Evolutionary conservation across 306 rosid genomes (phyloP), one percentile per base, ranked within the genome.

Genomic region (Trifolium fragiferum): DNA sequence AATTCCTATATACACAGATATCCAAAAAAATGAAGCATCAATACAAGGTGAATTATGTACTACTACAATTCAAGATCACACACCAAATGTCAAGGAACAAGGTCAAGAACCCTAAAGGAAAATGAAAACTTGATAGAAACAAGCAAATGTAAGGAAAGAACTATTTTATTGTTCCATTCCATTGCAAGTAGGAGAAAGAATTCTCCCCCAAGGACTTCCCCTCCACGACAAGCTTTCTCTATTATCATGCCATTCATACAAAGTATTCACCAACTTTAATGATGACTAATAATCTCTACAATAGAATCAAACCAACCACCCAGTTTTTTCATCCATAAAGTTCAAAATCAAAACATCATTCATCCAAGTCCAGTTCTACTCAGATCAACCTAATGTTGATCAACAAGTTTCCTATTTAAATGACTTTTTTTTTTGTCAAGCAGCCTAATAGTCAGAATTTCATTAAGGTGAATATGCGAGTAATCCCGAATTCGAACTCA

Each of bases 21-120:
- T 43, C 15, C 38, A 35, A 37, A 9, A 67, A 67, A 12, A 43
- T 18, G 35, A 32, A 32, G 46, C 14, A 25, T 18, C 20, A 15
- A 51, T 33, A 50, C 61, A 8, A 30, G 33, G 33, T 30, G 33
- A 30, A 69, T 9, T 27, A 27, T 43, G 72, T 25, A 41, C 21
- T 12, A 41, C 33, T 21, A 66, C 41, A 40, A 66, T 20, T 66
- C 72, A 66, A 43, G 37, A 57, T 66, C 50, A 43, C 20, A 43
- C 54, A 13, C 54, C 6, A 40, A 20, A 12, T 4, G 8, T 37
- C 37, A 43, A 0, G 37, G 37, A 21, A 66, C 35, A 66, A 61
- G 7, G 67, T 33, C 4, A 53, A 19, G 14, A 53, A 20, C 60
- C 14, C 30, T 4, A 53, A 53, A 53, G 58, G 3, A 53, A 53